Evolutionary conservation across 1,139 yeast species (phyloP), one percentile per base, ranked within the genome.

Genomic region (Geotrichum macrosporum): DNA sequence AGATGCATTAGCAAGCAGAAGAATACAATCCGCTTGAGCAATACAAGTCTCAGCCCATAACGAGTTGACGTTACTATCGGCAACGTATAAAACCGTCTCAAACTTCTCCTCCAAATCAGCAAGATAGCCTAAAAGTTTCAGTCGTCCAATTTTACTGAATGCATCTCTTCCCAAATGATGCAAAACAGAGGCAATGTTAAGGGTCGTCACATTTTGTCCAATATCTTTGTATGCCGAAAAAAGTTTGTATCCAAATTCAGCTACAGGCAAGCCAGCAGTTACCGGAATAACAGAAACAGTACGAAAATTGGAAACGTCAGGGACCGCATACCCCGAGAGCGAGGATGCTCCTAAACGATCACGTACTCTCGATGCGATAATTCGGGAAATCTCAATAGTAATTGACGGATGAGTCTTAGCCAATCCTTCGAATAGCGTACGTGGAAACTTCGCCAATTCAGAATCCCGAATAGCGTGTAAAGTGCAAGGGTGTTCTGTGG

Each of bases 11-110:
- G 74, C 74, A 8, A 71, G 56, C n/a, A 49, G 40, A 20, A 49
- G 37, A 21, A 86, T 79, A 68, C 96, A 89, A 64, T 92, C 98
- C 10, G 96, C 97, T 64, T 89, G 97, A 4, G 94, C 79, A 41
- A 92, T 84, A 64, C 98, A 92, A 0, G 96, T 86, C 8, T 80
- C 76, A 0, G 96, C 87, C 98, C 98, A 92, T 27, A 81, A 76
- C 0, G 96, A 85, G 54, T 80, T 81, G 2, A 84, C 78, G 1
- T 85, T 75, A 0, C 96, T 81, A 59, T 92, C 97, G 32, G 94
- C 92, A 19, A 92, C 80, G 60, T 92, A 92, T 3, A 92, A 78
- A 5, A 92, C 84, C 2, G 89, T 84, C 57, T 89, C 87, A 62
- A 81, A 86, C 53, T 80, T 78, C 59, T 89, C 97, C 70, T 92